Base-by-base conservation (phyloP, 495 filamentous ascomycete genomes). In the Hyphodiscus hymeniophilus region DNA sequence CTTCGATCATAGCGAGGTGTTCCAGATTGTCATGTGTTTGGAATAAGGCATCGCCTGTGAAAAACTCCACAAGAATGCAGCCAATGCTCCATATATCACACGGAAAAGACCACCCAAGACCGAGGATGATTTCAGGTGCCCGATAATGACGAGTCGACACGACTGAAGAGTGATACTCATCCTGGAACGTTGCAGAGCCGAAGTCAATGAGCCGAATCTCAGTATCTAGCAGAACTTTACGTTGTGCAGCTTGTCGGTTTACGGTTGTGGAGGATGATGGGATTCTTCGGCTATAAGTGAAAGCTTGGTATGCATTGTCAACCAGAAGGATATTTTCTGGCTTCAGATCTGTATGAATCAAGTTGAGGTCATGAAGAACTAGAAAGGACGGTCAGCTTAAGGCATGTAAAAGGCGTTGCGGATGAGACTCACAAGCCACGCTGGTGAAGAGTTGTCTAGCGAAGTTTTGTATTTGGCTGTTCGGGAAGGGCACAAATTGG, bases 11-110 rank as follows among this genome's bases (percentile, higher is more conserved):
- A n/a, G 89, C 92, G 38, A 98, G 70, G 68, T 98, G 92, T 62
- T 97, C 92, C 5, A 96, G 77, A 56, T 97, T 97, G 68, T 98
- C 92, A 58, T 97, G 92, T 0, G 92, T 97, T 64, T 98, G 92
- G 62, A 98, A 98, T 2, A 98, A 70, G 15, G 94, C 92, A 66
- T 98, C 94, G 3, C 94, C 92, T 2, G 94, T 98, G 62, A 88
- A 98, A 66, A 97, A 98, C 56, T 98, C 92, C n/a, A 98, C 94
- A 34, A 98, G 68, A 51, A 98, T 98, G 57, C 92, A 98, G 6
- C 94, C 94, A 42, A 98, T 96, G 69, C 91, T 97, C 94, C 92
- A 98, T 38, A 98, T 90, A 59, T 98, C 92, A 60, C 94, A 97
- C 0, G 92, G 91, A 62, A 85, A 96, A 49, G 88, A 96, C 94